Conservation (phyloP, 371 early-diverging fungal species). For the Mortierella sp. region DNA sequence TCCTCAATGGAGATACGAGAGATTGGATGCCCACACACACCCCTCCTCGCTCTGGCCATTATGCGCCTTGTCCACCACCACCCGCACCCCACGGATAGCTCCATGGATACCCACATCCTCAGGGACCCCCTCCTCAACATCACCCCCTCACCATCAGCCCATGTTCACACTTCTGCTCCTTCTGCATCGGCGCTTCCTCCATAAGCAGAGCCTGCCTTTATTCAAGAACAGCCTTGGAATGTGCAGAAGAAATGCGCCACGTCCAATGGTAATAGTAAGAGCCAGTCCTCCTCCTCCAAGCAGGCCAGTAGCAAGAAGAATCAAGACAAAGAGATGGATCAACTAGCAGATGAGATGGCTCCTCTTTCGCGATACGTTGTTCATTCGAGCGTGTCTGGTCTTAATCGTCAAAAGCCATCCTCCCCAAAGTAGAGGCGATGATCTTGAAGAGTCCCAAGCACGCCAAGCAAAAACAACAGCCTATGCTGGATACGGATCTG, state of each 20-base stretch:
- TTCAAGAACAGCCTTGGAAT: slow-evolving; percentile 50
- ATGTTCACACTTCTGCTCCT: slow-evolving; percentile 2
- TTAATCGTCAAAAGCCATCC: slow-evolving; percentile 16
- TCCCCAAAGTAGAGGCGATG: slow-evolving; percentile 1
- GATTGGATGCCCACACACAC: slow-evolving; percentile 10
- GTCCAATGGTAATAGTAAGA: slow-evolving; percentile 6
- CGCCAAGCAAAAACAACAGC: slow-evolving; percentile 17
- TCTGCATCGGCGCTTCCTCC: slow-evolving; percentile 6
- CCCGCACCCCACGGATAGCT: slow-evolving; percentile 37
- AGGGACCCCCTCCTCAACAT: slow-evolving; percentile 23
- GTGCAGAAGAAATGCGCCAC: slow-evolving; percentile 36
- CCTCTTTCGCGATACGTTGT: slow-evolving; percentile 26
- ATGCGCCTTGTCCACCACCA: slow-evolving; percentile 27
- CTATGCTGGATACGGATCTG: not conserved
- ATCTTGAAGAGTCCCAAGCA: slow-evolving; percentile 21
- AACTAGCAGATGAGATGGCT: not conserved
- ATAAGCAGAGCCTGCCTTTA: slow-evolving; percentile 47
- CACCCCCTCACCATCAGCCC: slow-evolving; percentile 23
- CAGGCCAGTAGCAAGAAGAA: slow-evolving; percentile 15
- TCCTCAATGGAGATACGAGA: slow-evolving; percentile 43
- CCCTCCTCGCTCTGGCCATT: slow-evolving; percentile 26
- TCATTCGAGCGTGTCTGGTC: slow-evolving; percentile 17
- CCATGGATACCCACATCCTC: slow-evolving; percentile 41
- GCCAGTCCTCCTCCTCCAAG: not conserved
- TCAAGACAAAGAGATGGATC: slow-evolving; percentile 21